phyloP scores from a whole-genome alignment of 768 basidiomycete genomes.

The Lentinula raphanica region DNA sequence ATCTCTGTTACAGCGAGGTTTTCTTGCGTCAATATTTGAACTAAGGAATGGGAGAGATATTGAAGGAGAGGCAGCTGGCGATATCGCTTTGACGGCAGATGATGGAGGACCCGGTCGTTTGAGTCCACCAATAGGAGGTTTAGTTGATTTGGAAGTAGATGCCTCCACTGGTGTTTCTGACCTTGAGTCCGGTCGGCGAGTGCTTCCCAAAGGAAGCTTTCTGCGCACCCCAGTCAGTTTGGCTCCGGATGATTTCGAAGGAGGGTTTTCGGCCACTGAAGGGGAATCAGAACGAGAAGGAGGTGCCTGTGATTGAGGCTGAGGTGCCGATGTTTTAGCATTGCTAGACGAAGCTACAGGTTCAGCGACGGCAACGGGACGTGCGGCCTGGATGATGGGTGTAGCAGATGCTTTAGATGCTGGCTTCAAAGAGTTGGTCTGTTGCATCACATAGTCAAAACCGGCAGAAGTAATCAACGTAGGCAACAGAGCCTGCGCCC shows the following conservation, averaged over 20 bases:
- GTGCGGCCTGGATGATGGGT: slow-evolving; percentile 86
- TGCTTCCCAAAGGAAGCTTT: slow-evolving; percentile 60
- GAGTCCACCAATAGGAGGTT: slow-evolving; percentile 31
- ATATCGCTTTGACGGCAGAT: slow-evolving; percentile 25
- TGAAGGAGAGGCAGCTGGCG: slow-evolving; percentile 26
- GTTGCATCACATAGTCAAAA: slow-evolving; percentile 80
- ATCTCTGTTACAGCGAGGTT: slow-evolving; percentile 68
- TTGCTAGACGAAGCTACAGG: slow-evolving; percentile 19
- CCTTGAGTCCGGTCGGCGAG: slow-evolving; percentile 43
- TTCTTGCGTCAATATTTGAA: slow-evolving; percentile 58
- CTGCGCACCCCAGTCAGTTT: slow-evolving; percentile 67
- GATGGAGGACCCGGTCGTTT: slow-evolving; percentile 38
- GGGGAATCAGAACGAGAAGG: slow-evolving; percentile 35
- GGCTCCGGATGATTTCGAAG: slow-evolving; percentile 21
- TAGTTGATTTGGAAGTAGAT: slow-evolving; percentile 29
- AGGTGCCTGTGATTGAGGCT: slow-evolving; percentile 38
- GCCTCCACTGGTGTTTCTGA: slow-evolving; percentile 36
- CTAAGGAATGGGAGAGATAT: slow-evolving; percentile 42
- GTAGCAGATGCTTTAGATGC: slow-evolving; percentile 81
- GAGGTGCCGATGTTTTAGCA: slow-evolving; percentile 22
- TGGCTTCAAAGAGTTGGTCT: slow-evolving; percentile 83
- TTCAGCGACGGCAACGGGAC: slow-evolving; percentile 28
- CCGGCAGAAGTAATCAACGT: slow-evolving; percentile 69
- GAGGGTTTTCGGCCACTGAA: slow-evolving; percentile 12
- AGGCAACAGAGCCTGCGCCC: slow-evolving; percentile 78